Evolutionary conservation across 2,329 filamentous ascomycete species (phyloP), one percentile per base, ranked within the genome.

Genomic region (Sclerotinia subarctica): DNA sequence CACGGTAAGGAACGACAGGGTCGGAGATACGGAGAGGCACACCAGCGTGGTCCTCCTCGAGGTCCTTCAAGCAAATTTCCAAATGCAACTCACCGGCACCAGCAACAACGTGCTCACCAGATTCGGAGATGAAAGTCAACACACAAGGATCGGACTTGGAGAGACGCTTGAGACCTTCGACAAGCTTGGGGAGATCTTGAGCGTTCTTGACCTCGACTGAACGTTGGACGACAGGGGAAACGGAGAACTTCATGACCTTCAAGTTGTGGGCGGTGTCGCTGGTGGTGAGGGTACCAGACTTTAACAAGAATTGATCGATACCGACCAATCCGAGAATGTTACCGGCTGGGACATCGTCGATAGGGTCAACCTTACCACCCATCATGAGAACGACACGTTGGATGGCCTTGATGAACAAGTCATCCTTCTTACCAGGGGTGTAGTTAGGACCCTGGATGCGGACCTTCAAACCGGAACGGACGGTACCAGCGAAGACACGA

Each of bases 191-290:
- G 74, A 99, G 90, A 88, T 99, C 95, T 86, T 96, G 93, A 79
- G 95, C 95, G 85, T 99, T 99, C 93, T 98, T 98, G 87, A 97
- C 94, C 85, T 97, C 93, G 79, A 99, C 95, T 82, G 95, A 97
- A 77, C 94, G 94, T 85, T 91, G 94, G 75, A 99, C 95, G 84
- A 99, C 95, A 78, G 95, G 95, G 70, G 95, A 98, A 81, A 99
- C 95, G 80, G 95, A 99, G 91, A 99, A 99, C 88, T 97, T 98
- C 95, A 99, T 99, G 85, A 99, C 95, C 91, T 98, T 98, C 79
- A 99, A 86, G 90, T 99, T 99, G 91, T 99, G 95, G 81, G 95
- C 94, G 74, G 93, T 96, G 76, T 99, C 95, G 80, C 87, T 90
- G 81, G 94, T 98, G 84, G 94, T 97, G 78, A 99, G 91, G 79